phyloP scores from a whole-genome alignment of 768 basidiomycete species.

The Paxillus rubicundulus region DNA sequence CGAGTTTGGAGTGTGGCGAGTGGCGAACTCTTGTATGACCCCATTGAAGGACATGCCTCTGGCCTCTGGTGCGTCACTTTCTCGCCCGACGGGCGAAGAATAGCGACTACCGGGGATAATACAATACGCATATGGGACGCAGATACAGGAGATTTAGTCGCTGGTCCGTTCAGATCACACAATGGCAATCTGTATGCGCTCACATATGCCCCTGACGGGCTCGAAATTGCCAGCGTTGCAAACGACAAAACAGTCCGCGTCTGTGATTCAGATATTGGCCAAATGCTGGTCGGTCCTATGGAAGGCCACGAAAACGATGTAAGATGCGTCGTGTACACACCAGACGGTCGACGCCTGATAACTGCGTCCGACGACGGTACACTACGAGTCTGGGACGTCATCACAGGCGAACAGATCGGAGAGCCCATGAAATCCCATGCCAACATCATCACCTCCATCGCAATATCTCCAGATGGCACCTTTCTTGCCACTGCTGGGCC shows the following conservation, averaged over 20 bases:
- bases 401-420: slow-evolving; percentile 29
- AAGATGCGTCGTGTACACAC: slow-evolving; percentile 31
- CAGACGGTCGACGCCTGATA: slow-evolving; percentile 26
- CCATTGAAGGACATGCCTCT: slow-evolving; percentile 26
- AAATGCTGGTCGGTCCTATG: slow-evolving; percentile 26
- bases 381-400: slow-evolving; percentile 30
- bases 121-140: slow-evolving; percentile 33
- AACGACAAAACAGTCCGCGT: slow-evolving; percentile 32
- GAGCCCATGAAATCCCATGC: slow-evolving; percentile 28
- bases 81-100: slow-evolving; percentile 29
- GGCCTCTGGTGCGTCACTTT: slow-evolving; percentile 31
- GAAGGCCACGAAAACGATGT: slow-evolving; percentile 30
- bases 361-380: slow-evolving; percentile 32
- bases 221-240: slow-evolving; percentile 31
- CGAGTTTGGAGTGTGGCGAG: slow-evolving; percentile 27
- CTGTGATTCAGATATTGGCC: slow-evolving; percentile 37
- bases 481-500: slow-evolving; percentile 34
- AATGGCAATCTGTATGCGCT: slow-evolving; percentile 31
- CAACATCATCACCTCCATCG: slow-evolving; percentile 29
- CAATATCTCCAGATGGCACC: slow-evolving; percentile 30
- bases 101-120: slow-evolving; percentile 34
- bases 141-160: slow-evolving; percentile 22
- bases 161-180: slow-evolving; percentile 30
- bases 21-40: slow-evolving; percentile 20
- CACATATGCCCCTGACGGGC: slow-evolving; percentile 38